phyloP scores from a whole-genome alignment of 352 stramenopile species.

The Pythium folliculosum region DNA sequence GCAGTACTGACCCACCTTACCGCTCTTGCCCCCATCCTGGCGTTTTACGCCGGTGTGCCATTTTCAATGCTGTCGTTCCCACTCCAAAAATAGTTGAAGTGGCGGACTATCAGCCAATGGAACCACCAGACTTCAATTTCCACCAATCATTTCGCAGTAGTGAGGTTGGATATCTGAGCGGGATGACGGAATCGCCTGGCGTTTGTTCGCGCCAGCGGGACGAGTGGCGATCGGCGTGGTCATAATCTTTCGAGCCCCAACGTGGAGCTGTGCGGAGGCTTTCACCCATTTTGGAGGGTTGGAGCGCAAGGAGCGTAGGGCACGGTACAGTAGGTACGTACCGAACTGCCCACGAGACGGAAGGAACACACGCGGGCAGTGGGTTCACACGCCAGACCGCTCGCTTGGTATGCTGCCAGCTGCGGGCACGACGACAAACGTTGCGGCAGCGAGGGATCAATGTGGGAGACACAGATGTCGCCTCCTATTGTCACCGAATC shows the following conservation, averaged over 20 bases:
- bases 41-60: not conserved
- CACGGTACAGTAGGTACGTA: not conserved
- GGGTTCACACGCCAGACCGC: no score
- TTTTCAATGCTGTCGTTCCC: not conserved
- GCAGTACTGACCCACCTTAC: not conserved
- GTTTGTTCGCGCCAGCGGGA: no score
- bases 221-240: not conserved
- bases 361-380: no score
- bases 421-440: no score
- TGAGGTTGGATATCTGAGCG: slow-evolving; percentile 5
- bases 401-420: no score
- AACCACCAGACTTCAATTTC: not conserved
- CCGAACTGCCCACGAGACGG: not conserved
- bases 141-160: not conserved
- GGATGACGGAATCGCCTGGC: slow-evolving; percentile 4
- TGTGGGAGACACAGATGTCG: not conserved
- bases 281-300: not conserved
- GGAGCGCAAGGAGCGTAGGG: no score
- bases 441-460: no score
- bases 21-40: not conserved
- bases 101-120: not conserved
- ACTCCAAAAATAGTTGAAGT: slow-evolving; percentile 18
- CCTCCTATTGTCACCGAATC: not conserved
- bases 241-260: slow-evolving; percentile 8
- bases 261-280: not conserved